Evolutionary conservation across 192 early-diverging fungal species (phyloP).

Genomic region (Linnemannia zychae): DNA sequence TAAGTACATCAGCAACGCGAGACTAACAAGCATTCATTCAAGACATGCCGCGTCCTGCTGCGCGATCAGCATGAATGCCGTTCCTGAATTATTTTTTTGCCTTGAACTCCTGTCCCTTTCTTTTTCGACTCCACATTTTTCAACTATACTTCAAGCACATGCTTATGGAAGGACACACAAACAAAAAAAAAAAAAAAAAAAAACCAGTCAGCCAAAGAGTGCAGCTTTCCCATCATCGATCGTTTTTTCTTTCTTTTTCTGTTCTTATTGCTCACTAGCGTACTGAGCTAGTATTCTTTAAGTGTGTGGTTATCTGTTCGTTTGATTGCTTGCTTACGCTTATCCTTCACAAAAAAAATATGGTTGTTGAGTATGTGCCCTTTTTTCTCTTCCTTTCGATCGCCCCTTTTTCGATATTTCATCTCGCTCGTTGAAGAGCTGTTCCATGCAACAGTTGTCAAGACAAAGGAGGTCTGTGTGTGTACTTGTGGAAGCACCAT

Average conservation of each 20-base stretch:
- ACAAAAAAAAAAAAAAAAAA: not conserved
- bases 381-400: not conserved
- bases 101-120: too few relatives aligned
- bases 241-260: not conserved
- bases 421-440: not conserved
- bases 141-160: not conserved
- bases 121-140: too few relatives aligned
- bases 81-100: too few relatives aligned
- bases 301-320: not conserved
- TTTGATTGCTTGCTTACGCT: not conserved
- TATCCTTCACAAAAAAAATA: not conserved
- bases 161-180: not conserved
- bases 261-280: not conserved
- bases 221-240: not conserved
- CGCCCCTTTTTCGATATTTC: not conserved
- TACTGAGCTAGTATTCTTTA: not conserved
- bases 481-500: slow-evolving; percentile 6
- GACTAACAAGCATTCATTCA: too few relatives aligned
- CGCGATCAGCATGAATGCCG: too few relatives aligned
- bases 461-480: not conserved
- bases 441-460: not conserved
- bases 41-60: too few relatives aligned
- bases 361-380: not conserved
- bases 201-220: too few relatives aligned
- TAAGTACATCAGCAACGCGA: too few relatives aligned